Percentiles rank a stretch among this genome's conserved stretches.
Conservation (phyloP, 2,329 filamentous ascomycete species). For the Aureobasidium sp. region DNA sequence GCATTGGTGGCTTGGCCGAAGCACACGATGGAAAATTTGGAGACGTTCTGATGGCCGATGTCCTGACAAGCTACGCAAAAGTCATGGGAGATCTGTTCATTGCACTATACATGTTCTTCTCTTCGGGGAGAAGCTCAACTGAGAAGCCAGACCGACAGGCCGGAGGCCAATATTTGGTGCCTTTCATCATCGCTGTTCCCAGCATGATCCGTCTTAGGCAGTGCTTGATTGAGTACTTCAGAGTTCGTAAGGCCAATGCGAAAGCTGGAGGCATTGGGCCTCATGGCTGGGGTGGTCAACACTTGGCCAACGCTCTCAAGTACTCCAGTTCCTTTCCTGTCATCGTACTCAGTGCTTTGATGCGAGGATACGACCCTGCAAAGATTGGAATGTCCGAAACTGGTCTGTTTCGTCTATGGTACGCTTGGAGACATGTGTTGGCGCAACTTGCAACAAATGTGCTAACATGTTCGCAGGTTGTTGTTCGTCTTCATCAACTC, state of each 20-base stretch:
- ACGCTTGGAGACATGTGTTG: constrained; percentile 26
- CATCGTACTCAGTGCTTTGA: constrained; percentile 69
- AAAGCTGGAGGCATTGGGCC: constrained; percentile 32
- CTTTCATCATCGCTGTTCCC: constrained; percentile 75
- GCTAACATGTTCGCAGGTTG: constrained; percentile 49
- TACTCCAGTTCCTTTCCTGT: constrained; percentile 94
- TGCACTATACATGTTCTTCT: constrained; percentile 84
- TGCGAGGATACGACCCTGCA: constrained; percentile 54
- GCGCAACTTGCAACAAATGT: background rate
- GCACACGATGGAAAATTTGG: constrained; percentile 87
- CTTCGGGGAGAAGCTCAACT: constrained; percentile 63
- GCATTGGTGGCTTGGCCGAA: constrained; percentile 78
- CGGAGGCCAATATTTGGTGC: constrained; percentile 71
- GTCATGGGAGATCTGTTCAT: constrained; percentile 87
- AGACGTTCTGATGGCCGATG: constrained; percentile 88
- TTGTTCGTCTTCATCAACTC: constrained; percentile 73
- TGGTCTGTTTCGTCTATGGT: constrained; percentile 51
- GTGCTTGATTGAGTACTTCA: constrained; percentile 79
- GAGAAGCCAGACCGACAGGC: constrained; percentile 73
- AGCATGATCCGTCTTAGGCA: constrained; percentile 83
- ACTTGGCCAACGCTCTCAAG: constrained; percentile 89
- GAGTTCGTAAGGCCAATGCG: constrained; percentile 56
- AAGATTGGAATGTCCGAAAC: constrained; percentile 48
- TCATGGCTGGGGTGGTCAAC: constrained; percentile 72
- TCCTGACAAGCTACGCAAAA: constrained; percentile 89